Conservation (phyloP, 352 stramenopile genomes). For the Elongisporangium senticosum region DNA sequence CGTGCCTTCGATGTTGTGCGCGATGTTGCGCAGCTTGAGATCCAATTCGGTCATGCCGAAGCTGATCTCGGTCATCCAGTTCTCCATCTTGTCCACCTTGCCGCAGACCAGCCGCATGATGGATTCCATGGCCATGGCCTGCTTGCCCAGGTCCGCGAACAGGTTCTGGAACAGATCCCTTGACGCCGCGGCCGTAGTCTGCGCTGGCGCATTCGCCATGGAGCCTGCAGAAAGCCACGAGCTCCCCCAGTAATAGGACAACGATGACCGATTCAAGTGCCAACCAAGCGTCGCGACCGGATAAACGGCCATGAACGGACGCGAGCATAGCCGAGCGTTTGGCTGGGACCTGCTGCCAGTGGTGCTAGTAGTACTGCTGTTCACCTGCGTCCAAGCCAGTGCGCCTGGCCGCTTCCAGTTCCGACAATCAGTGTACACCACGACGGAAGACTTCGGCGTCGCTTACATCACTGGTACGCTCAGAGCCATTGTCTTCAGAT, state of each 20-base stretch:
- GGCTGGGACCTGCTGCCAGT: no score
- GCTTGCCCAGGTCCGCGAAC: slow-evolving; percentile 65
- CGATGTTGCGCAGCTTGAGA: slow-evolving; percentile 69
- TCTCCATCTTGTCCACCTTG: slow-evolving; percentile 71
- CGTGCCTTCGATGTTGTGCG: slow-evolving; percentile 78
- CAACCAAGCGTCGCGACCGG: no score
- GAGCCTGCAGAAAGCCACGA: no score
- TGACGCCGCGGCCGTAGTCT: slow-evolving; percentile 16
- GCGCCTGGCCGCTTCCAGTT: slow-evolving; percentile 56
- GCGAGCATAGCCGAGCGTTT: no score
- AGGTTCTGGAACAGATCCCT: slow-evolving; percentile 61
- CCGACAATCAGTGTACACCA: slow-evolving; percentile 39
- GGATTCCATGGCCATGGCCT: slow-evolving; percentile 70
- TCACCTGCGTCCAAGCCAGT: slow-evolving; percentile 2
- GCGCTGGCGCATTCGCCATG: neutral
- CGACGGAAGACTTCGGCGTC: slow-evolving; percentile 60
- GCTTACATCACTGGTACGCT: slow-evolving; percentile 38
- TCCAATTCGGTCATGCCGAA: slow-evolving; percentile 74
- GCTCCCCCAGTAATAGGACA: no score
- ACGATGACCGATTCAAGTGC: no score
- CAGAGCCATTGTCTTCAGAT: neutral
- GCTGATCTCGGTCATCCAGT: slow-evolving; percentile 67
- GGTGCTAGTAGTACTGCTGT: no score
- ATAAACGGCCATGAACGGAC: no score
- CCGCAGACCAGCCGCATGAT: slow-evolving; percentile 63